Conservation (phyloP, 2,329 filamentous ascomycete species). For the Lithohypha guttulata region DNA sequence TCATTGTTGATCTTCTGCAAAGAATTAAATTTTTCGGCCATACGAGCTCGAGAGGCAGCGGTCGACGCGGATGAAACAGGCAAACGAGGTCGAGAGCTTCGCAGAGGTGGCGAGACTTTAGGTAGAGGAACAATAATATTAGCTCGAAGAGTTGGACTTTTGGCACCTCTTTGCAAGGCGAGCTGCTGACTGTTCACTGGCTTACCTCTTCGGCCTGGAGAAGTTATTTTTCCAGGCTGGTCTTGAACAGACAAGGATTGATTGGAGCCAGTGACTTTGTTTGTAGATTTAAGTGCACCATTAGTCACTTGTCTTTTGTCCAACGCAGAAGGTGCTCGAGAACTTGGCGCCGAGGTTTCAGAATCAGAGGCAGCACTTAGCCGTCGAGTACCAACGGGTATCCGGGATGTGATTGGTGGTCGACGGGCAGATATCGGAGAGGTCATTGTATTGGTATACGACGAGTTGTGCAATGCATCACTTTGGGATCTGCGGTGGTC, state of each 20-base stretch:
- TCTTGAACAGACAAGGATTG: slow-evolving; percentile 22
- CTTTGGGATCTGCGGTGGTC: slow-evolving; percentile 19
- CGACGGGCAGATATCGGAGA: background rate
- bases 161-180: slow-evolving; percentile 29
- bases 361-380: slow-evolving; percentile 31
- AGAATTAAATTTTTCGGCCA: slow-evolving; percentile 45
- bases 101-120: slow-evolving; percentile 65
- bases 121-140: slow-evolving; percentile 61
- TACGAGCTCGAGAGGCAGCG: slow-evolving; percentile 57
- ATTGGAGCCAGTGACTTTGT: slow-evolving; percentile 32
- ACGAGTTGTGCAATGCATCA: slow-evolving; percentile 13
- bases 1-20: slow-evolving; percentile 30
- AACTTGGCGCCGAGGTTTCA: slow-evolving; percentile 28
- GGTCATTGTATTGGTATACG: slow-evolving; percentile 1
- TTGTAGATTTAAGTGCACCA: slow-evolving; percentile 30
- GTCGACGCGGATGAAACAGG: slow-evolving; percentile 65
- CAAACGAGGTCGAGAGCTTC: slow-evolving; percentile 72
- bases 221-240: slow-evolving; percentile 7
- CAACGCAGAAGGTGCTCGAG: slow-evolving; percentile 27
- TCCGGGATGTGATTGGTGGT: slow-evolving; percentile 30
- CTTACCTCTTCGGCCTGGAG: slow-evolving; percentile 4
- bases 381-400: slow-evolving; percentile 34
- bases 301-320: slow-evolving; percentile 24
- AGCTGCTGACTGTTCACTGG: background rate
- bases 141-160: slow-evolving; percentile 54